Percentiles rank a stretch among this genome's conserved stretches.
Evolutionary conservation across 31 red algal species (phyloP).

Genomic region (Asparagopsis taxiformis): DNA sequence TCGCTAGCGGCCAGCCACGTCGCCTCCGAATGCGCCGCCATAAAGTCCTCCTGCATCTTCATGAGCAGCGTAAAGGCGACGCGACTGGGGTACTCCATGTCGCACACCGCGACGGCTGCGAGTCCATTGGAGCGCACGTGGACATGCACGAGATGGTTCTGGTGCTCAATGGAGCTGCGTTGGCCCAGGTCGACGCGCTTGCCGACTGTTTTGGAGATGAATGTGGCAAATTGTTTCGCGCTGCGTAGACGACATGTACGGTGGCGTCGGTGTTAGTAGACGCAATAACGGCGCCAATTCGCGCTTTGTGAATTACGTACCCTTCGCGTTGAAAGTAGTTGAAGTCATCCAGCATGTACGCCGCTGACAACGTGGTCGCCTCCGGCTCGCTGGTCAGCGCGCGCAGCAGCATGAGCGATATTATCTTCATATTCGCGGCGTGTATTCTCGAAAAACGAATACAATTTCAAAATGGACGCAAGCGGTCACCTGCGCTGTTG

Average conservation of each 20-base stretch:
- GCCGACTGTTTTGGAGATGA: slow-evolving; percentile 88
- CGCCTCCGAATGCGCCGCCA: slow-evolving; percentile 56
- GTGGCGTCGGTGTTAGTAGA: too few species aligned
- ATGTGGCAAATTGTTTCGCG: slow-evolving; percentile 90
- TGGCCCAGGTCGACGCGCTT: slow-evolving; percentile 89
- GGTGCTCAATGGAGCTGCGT: slow-evolving; percentile 89
- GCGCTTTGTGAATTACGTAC: slow-evolving; percentile 36
- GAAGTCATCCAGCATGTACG: slow-evolving; percentile 84
- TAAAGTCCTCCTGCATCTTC: slow-evolving; percentile 94
- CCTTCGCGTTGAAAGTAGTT: slow-evolving; percentile 88
- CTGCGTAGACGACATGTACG: background rate
- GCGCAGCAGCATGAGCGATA: slow-evolving; percentile 78
- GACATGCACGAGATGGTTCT: slow-evolving; percentile 77
- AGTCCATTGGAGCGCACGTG: slow-evolving; percentile 86
- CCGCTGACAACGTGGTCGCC: slow-evolving; percentile 66
- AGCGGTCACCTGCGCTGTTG: too few species aligned
- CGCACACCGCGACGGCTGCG: slow-evolving; percentile 81
- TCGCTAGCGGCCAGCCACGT: slow-evolving; percentile 46
- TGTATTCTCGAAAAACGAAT: slow-evolving; percentile 1
- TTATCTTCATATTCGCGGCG: slow-evolving; percentile 69
- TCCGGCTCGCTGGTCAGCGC: slow-evolving; percentile 60
- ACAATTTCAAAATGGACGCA: too few species aligned
- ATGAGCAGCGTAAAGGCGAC: slow-evolving; percentile 94
- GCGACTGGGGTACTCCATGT: slow-evolving; percentile 94
- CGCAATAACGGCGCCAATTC: too few species aligned